Percentiles rank a stretch among this genome's conserved stretches.
These are phyloP conservation scores for Metschnikowia rubicola DNA, from an alignment of 805 yeast genomes.

Conservation along the genomic window DNA sequence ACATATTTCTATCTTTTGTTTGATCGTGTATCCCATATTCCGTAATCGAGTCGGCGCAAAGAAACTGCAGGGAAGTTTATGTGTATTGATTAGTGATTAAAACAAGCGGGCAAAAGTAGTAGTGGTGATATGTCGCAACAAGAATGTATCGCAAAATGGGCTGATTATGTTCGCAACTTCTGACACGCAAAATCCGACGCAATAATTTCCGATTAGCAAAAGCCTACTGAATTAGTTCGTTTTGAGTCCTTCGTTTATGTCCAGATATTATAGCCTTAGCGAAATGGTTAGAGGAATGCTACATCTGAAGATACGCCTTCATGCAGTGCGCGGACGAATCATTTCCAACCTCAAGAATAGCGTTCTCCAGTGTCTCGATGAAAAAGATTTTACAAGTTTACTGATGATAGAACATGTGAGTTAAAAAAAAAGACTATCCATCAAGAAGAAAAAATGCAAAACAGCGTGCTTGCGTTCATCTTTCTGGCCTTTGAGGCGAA, in stretches of 20 bases:
- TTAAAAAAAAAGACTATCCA: no score
- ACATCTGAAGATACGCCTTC: background rate
- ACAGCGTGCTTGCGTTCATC: no score
- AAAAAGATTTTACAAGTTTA: no score
- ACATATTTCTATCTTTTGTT: slow-evolving; percentile 64
- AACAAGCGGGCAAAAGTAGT: background rate
- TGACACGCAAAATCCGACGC: no score
- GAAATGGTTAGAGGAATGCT: background rate
- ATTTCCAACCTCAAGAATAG: background rate
- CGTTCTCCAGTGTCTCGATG: no score
- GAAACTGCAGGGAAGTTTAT: no score
- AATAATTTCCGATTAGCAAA: background rate
- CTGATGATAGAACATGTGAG: no score
- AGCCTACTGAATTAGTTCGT: background rate
- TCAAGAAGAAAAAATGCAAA: no score
- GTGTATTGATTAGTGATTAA: background rate
- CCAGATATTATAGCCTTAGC: background rate
- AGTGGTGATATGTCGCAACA: background rate
- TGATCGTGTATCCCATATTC: slow-evolving; percentile 53
- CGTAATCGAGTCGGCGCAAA: no score
- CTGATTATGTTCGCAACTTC: background rate
- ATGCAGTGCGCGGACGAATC: slow-evolving; percentile 6
- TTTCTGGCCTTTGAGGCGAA: no score
- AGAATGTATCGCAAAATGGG: background rate
- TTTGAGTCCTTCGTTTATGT: background rate